Evolutionary conservation across 768 basidiomycete genomes (phyloP), one percentile per base, ranked within the genome.

Genomic region (Tylopilus vinaceipallidus): DNA sequence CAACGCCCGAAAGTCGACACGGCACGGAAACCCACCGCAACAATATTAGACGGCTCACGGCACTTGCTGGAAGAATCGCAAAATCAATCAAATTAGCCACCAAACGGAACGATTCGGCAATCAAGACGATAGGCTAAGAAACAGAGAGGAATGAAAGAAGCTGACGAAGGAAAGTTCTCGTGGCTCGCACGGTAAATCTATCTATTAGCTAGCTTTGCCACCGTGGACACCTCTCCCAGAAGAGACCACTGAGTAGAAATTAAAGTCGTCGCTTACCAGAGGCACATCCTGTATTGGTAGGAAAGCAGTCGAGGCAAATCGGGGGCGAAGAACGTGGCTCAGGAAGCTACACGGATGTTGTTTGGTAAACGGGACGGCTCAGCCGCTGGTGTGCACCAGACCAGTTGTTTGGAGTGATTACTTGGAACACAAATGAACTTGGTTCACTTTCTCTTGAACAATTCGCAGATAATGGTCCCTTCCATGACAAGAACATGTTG

Each of bases 1-100:
- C 46, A 54, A 32, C 22, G 38, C 56, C 57, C 49, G 61, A 45
- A 51, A 48, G n/a, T 27, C 33, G 37, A 27, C 17, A 26, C 5
- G 22, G 35, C 3, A 4, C 12, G 20, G 16, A 36, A 47, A 26
- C 14, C 11, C 26, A 19, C 10, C 23, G 38, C 14, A 22, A 52
- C 26, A 20, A 17, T n/a, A 40, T 27, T 26, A 23, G 26, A 22
- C 26, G 11, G 13, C 23, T 14, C 44, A 20, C 20, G 26, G n/a
- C 9, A 35, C 11, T 33, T 24, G 27, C 42, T 19, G 10, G 17
- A 22, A 24, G 23, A 27, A 39, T 35, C 30, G n/a, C 34, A 24
- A 33, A 26, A 27, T 42, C 30, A 40, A 44, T n/a, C n/a, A n/a
- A n/a, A 38, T 26, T 41, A 12, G 36, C 33, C n/a, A 37, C 38